phyloP scores from a whole-genome alignment of 73 alveolate genomes.

The Paramecium sexaurelia region DNA sequence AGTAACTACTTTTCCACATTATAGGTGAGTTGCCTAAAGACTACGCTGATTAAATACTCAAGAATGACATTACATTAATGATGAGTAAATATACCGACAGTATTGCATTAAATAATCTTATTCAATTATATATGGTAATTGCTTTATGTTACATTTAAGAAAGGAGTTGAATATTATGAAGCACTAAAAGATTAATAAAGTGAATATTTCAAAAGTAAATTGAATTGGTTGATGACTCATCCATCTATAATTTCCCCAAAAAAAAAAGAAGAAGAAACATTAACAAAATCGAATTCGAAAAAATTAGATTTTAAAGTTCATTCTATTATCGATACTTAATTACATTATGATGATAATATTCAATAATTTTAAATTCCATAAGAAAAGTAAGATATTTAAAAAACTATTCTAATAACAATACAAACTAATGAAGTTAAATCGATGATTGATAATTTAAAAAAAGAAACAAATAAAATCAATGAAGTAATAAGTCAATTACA shows the following conservation, averaged over 20 bases:
- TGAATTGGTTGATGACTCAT: neutral
- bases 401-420: neutral
- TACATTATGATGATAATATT: neutral
- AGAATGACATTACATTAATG: conserved; percentile 11
- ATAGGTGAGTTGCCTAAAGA: conserved; percentile 36
- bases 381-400: neutral
- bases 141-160: neutral
- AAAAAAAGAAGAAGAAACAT: neutral
- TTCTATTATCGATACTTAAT: neutral
- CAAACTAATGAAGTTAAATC: neutral
- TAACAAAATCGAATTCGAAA: neutral
- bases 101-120: neutral
- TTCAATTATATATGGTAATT: neutral
- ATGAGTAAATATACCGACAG: conserved; percentile 33
- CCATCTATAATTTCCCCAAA: neutral
- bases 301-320: neutral
- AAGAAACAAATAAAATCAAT: neutral
- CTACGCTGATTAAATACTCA: conserved; percentile 1
- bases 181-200: neutral
- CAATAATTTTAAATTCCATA: neutral
- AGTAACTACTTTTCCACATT: neutral
- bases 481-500: conserved; percentile 44
- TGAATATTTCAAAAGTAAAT: conserved; percentile 21
- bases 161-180: conserved; percentile 34
- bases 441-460: conserved; percentile 5